These are phyloP conservation scores for Cryptococcus hybrid DNA, from an alignment of 1,284 basidiomycete genomes.

Conservation along the genomic window DNA sequence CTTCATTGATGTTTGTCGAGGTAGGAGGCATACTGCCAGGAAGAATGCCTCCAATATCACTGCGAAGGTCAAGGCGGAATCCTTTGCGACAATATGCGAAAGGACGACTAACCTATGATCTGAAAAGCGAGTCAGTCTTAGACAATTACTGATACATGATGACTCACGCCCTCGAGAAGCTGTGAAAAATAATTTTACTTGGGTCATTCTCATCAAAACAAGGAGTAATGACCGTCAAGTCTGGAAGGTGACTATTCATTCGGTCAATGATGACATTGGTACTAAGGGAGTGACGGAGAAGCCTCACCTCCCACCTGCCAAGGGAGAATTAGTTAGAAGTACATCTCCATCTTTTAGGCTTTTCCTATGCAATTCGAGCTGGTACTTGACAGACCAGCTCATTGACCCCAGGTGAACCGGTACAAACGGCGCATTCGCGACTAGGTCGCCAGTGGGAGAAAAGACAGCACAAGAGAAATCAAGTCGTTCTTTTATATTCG, in stretches of 20 bases:
- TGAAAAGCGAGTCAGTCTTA: neutral
- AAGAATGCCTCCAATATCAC: slow-evolving; percentile 45
- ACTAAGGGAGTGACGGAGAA: too few relatives aligned
- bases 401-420: slow-evolving; percentile 55
- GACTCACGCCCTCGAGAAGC: slow-evolving; percentile 29
- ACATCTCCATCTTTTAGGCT: slow-evolving; percentile 51
- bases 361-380: slow-evolving; percentile 44
- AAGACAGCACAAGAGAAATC: slow-evolving; percentile 56
- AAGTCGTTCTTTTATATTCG: slow-evolving; percentile 46
- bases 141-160: neutral
- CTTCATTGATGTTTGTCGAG: slow-evolving; percentile 84
- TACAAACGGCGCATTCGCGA: slow-evolving; percentile 56
- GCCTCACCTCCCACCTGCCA: slow-evolving; percentile 27
- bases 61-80: slow-evolving; percentile 17
- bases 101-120: slow-evolving; percentile 4
- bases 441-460: slow-evolving; percentile 50
- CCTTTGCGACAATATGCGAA: neutral
- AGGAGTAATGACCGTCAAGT: slow-evolving; percentile 42
- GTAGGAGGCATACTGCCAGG: slow-evolving; percentile 87
- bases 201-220: slow-evolving; percentile 29
- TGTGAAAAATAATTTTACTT: slow-evolving; percentile 37
- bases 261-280: neutral
- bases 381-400: slow-evolving; percentile 45
- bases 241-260: slow-evolving; percentile 29
- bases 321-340: slow-evolving; percentile 53